Conservation (phyloP, 371 early-diverging fungal genomes). For the Mortierella sp. region DNA sequence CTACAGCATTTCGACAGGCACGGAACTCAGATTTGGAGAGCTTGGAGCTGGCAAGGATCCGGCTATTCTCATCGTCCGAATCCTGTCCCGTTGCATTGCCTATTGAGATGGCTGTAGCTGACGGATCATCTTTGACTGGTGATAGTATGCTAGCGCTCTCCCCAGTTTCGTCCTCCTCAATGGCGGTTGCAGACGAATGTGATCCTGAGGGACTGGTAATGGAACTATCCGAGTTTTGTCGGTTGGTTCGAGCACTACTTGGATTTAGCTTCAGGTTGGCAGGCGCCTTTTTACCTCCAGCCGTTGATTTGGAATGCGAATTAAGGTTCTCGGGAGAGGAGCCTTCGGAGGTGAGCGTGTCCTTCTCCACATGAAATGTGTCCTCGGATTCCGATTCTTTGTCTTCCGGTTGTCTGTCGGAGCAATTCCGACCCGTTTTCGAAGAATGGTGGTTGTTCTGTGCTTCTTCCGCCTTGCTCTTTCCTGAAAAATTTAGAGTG, state of each 20-base stretch:
- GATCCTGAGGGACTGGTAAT: no score
- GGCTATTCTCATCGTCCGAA: not conserved
- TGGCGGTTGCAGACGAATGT: not conserved
- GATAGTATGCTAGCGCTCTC: not conserved
- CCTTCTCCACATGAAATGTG: no score
- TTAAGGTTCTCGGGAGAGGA: no score
- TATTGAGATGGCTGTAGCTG: not conserved
- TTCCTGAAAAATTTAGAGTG: not conserved
- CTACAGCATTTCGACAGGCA: not conserved
- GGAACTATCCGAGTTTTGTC: no score
- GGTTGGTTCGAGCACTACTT: no score
- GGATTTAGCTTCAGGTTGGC: no score
- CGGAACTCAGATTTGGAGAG: constrained; percentile 10
- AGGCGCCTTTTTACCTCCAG: no score
- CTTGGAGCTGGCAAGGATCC: constrained; percentile 3
- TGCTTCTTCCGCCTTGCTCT: not conserved
- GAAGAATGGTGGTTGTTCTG: not conserved
- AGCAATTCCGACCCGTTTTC: no score
- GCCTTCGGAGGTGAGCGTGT: no score
- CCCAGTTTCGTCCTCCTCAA: not conserved
- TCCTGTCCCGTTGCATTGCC: not conserved
- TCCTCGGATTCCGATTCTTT: no score
- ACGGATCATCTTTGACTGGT: not conserved
- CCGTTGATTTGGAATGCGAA: no score
- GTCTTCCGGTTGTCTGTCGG: no score